A percentile compares a stretch with the other conserved stretches of the same genome.
Evolutionary conservation across 2,329 filamentous ascomycete genomes (phyloP).

Genomic region (Rhytidhysteron rufulum): DNA sequence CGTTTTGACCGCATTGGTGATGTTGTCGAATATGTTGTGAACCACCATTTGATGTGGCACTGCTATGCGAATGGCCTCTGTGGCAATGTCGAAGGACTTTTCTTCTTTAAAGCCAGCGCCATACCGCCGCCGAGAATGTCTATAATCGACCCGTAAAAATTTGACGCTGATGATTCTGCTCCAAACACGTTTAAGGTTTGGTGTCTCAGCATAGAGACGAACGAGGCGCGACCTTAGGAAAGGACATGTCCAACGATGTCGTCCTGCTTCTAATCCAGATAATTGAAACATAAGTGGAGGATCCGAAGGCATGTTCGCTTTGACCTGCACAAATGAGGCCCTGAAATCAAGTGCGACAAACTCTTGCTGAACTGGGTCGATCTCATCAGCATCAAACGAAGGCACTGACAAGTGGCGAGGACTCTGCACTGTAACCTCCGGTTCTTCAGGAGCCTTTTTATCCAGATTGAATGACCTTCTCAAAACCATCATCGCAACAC

Average conservation of each 20-base stretch:
- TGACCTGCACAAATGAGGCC: constrained; percentile 77
- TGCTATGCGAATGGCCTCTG: constrained; percentile 81
- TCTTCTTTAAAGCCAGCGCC: constrained; percentile 63
- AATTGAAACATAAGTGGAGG: constrained; percentile 90
- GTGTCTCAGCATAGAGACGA: constrained; percentile 83
- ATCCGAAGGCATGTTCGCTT: constrained; percentile 82
- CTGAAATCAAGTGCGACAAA: constrained; percentile 79
- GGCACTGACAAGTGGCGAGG: constrained; percentile 27
- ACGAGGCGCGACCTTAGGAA: constrained; percentile 74
- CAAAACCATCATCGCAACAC: constrained; percentile 74
- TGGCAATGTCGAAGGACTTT: constrained; percentile 75
- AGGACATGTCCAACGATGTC: constrained; percentile 82
- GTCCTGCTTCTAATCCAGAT: constrained; percentile 75
- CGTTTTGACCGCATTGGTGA: constrained; percentile 83
- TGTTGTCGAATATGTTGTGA: constrained; percentile 88
- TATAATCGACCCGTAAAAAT: constrained; percentile 72
- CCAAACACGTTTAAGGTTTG: constrained; percentile 80
- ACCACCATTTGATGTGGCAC: constrained; percentile 90
- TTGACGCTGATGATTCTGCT: constrained; percentile 82
- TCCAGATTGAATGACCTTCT: constrained; percentile 37
- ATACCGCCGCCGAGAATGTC: constrained; percentile 69
- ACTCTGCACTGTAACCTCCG: constrained; percentile 14
- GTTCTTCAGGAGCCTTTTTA: neutral
- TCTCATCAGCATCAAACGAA: constrained; percentile 25
- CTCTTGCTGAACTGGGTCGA: constrained; percentile 49